Base-by-base conservation (phyloP, 768 basidiomycete genomes). In the Tylopilus intermedius region DNA sequence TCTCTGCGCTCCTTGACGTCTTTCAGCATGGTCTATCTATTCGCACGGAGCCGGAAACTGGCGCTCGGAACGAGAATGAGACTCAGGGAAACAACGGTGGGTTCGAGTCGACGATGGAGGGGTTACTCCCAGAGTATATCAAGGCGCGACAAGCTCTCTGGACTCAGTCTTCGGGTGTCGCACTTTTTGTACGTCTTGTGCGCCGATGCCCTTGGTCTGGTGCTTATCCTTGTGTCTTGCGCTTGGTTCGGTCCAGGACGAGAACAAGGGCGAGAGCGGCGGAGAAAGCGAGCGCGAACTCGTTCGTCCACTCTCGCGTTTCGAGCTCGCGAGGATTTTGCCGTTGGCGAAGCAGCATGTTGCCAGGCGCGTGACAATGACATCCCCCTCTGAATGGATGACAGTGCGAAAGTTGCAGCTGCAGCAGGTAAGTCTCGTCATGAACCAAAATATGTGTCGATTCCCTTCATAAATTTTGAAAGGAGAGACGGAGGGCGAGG, bases 391-490 rank as follows among this genome's bases (percentile, higher is more conserved):
- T 5, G 71, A 76, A 40, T 64, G 65, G 21, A 67, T 79, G 26
- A 56, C 65, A 26, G 40, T 71, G 46, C 72, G 79, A 43, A 81
- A 76, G 58, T 67, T 82, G 43, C 77, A 76, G 60, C 49, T 83
- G 13, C 67, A 66, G 32, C 74, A 71, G 42, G 67, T 69, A 50
- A 0, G 64, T 30, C 2, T 27, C n/a, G 9, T 2, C 22, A 7
- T 43, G 22, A 6, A 6, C 8, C 18, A 18, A 18, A n/a, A 29
- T 6, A 43, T 13, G 3, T 5, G 21, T 18, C 33, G 15, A 24
- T 45, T 22, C 2, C 33, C 4, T 5, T 15, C 32, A 21, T 26
- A 27, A 1, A 9, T 18, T 14, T 26, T n/a, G 27, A 15, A 11
- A 62, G 66, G 63, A 67, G 57, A 62, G 56, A 41, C 51, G 48